Conservation (phyloP, 257 asterid species). For the Knoxia roxburghii region DNA sequence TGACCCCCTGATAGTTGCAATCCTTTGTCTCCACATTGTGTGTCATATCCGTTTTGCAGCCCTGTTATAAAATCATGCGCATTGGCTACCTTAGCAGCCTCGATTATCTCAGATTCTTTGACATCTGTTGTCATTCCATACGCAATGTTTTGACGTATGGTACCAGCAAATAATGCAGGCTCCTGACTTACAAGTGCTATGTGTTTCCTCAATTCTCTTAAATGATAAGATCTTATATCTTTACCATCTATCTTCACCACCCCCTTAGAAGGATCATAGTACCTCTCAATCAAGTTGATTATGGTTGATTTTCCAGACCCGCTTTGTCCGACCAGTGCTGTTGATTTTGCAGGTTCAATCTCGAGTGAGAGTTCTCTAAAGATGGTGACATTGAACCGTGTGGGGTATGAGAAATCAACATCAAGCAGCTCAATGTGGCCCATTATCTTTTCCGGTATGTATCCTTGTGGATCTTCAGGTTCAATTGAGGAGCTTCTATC, state of each 20-base stretch:
- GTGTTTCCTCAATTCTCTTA: conserved; percentile 56
- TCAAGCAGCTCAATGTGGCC: conserved; percentile 50
- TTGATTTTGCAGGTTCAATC: conserved; percentile 65
- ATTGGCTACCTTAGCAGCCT: conserved; percentile 75
- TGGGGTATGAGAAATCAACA: conserved; percentile 69
- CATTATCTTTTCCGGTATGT: conserved; percentile 35
- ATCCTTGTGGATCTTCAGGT: conserved; percentile 57
- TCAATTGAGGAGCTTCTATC: conserved; percentile 66
- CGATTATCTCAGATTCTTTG: conserved; percentile 50
- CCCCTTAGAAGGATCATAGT: conserved; percentile 63
- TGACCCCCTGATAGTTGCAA: conserved; percentile 85
- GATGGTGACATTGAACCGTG: conserved; percentile 47
- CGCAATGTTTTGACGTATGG: conserved; percentile 50
- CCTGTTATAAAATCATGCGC: conserved; percentile 80
- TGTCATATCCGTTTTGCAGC: conserved; percentile 65
- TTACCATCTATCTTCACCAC: conserved; percentile 59
- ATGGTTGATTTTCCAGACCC: conserved; percentile 89
- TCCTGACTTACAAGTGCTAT: conserved; percentile 84
- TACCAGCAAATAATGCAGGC: conserved; percentile 69
- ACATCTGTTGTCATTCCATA: conserved; percentile 50
- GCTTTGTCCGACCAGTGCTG: conserved; percentile 83
- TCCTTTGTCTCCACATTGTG: conserved; percentile 80
- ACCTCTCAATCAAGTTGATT: conserved; percentile 67
- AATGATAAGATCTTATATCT: conserved; percentile 55
- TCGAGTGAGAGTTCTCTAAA: conserved; percentile 54